Conservation (phyloP, 257 asterid genomes). For the Nemophila menziesii region DNA sequence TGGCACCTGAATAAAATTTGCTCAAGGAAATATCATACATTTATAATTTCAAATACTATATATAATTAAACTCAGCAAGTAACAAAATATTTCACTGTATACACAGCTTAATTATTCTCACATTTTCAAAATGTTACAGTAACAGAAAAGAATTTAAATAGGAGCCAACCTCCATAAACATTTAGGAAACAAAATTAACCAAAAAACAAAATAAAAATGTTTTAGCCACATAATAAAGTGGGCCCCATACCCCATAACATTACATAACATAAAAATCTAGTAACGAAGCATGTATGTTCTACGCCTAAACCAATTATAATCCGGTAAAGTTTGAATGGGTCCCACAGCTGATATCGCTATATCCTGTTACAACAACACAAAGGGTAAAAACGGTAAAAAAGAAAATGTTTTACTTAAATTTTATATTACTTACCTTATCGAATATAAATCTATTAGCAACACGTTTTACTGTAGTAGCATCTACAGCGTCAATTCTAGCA, state of each 20-base stretch:
- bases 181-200: neutral
- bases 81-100: too few species aligned
- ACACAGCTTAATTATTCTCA: too few species aligned
- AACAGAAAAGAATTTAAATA: slow-evolving; percentile 2
- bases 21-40: too few species aligned
- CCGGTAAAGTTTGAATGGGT: slow-evolving; percentile 76
- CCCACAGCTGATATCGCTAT: slow-evolving; percentile 73
- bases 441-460: slow-evolving; percentile 84
- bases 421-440: slow-evolving; percentile 44
- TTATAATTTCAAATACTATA: too few species aligned
- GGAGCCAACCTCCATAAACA: slow-evolving; percentile 5
- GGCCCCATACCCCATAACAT: too few species aligned
- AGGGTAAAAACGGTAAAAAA: neutral
- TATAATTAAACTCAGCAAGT: too few species aligned
- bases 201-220: slow-evolving; percentile 5
- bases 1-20: neutral
- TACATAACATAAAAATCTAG: slow-evolving; percentile 43
- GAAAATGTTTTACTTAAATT: neutral
- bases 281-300: slow-evolving; percentile 98
- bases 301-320: slow-evolving; percentile 99
- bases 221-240: neutral
- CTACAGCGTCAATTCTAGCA: slow-evolving; percentile 87
- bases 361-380: slow-evolving; percentile 40
- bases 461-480: slow-evolving; percentile 72
- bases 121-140: too few species aligned